phyloP scores from a whole-genome alignment of 2,329 filamentous ascomycete genomes.

The Zymoseptoria crescenta region DNA sequence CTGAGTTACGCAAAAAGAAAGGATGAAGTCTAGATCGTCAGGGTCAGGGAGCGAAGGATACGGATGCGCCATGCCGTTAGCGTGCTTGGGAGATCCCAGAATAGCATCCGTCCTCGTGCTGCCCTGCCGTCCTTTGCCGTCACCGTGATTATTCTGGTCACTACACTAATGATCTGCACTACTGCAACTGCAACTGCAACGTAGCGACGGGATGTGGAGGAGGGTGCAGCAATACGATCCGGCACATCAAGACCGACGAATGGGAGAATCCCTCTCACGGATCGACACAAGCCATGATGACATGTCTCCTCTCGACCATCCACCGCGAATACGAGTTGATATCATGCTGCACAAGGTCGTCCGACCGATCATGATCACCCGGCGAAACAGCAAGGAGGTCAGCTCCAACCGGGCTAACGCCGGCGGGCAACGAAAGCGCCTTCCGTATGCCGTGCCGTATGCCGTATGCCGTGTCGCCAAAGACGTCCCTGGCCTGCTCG shows the following conservation, averaged over 20 bases:
- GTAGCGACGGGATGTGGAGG: neutral
- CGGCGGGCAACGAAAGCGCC: neutral
- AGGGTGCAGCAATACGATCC: neutral
- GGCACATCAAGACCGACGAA: neutral
- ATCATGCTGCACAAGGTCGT: neutral
- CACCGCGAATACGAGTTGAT: neutral
- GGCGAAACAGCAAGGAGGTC: neutral
- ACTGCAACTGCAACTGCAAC: neutral
- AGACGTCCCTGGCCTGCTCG: too few species aligned
- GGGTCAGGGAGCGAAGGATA: neutral
- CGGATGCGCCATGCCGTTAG: neutral
- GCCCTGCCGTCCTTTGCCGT: neutral
- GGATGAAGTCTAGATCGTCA: neutral
- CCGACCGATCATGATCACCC: neutral
- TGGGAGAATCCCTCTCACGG: neutral
- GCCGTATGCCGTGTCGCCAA: neutral
- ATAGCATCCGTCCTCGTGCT: neutral
- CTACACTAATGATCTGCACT: too few species aligned
- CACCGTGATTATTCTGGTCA: neutral
- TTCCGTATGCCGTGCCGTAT: neutral
- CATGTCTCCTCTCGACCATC: neutral
- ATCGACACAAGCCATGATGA: neutral
- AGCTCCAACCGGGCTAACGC: neutral
- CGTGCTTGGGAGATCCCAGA: neutral
- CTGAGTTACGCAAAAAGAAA: neutral